Base-by-base conservation (phyloP, 106 monocot species). In the Dendrobium officinale region DNA sequence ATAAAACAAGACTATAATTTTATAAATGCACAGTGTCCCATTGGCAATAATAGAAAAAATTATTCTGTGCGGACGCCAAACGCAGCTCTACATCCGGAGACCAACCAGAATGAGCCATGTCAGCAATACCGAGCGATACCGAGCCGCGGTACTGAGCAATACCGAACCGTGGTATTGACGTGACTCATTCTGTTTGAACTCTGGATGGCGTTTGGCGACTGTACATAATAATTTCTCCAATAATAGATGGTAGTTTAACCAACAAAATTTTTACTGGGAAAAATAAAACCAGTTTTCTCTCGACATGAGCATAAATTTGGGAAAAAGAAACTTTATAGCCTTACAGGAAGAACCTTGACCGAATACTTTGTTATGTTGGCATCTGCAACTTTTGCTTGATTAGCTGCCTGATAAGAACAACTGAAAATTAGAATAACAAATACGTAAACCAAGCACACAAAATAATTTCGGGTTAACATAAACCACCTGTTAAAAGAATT, bases 311-410 rank as follows among this genome's bases (percentile, higher is more conserved):
- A 66, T 22, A 66, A 24, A n/a, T 66, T 66, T 26, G 26, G 9
- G 6, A 24, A 66, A 66, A 66, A 22, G 22, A 1, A 66, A 24
- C 8, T 66, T 8, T 9, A n/a, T 10, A 81, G 86, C 87, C 94
- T 96, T 89, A 96, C 96, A 73, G 92, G 92, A 47, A 94, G 79
- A 31, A 97, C 94, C 72, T 97, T 94, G 27, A 94, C 97, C 2
- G 94, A 92, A 81, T 94, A 97, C 66, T 90, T 97, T 44, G 94
- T 97, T 56, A 90, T 88, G 79, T 82, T 92, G 41, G 91, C 85
- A 81, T 97, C 92, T 40, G 81, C 81, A 29, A 78, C 74, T 88
- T 81, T 94, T 70, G 90, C 90, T 82, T 86, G 91, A 73, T 77
- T 83, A 68, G 49, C 66, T 55, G 90, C 85, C 96, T 93, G 82